Conservation (phyloP, 352 stramenopile species). For the Phytophthora agathidicida region DNA sequence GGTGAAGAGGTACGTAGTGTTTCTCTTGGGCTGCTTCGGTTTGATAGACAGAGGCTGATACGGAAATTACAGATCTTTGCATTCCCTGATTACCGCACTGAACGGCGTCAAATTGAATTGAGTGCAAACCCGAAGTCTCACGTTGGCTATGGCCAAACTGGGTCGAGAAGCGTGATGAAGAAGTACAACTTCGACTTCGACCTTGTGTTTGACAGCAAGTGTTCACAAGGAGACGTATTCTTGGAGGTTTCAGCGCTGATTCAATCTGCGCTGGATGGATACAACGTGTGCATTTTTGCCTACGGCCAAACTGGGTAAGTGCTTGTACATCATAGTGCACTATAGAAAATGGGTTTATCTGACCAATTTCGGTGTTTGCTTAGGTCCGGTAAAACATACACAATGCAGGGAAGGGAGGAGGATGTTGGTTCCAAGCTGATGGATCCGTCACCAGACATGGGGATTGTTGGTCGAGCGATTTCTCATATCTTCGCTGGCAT, state of each 20-base stretch:
- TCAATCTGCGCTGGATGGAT: constrained; percentile 95
- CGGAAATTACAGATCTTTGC: constrained; percentile 57
- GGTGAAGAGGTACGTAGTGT: constrained; percentile 50
- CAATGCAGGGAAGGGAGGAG: constrained; percentile 81
- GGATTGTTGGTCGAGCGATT: constrained; percentile 83
- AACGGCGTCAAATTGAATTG: constrained; percentile 78
- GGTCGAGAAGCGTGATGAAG: constrained; percentile 60
- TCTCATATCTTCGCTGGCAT: constrained; percentile 79
- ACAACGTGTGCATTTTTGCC: constrained; percentile 97
- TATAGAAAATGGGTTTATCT: too few species aligned
- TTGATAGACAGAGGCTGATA: neutral
- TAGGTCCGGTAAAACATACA: constrained; percentile 90
- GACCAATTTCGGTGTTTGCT: neutral
- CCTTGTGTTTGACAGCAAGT: constrained; percentile 94
- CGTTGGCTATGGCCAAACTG: constrained; percentile 74
- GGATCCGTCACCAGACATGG: constrained; percentile 62
- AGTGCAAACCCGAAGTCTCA: constrained; percentile 66
- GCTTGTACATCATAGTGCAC: too few species aligned
- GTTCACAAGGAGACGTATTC: constrained; percentile 97
- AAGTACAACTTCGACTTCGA: constrained; percentile 98
- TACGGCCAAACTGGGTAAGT: constrained; percentile 85
- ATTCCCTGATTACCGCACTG: constrained; percentile 73
- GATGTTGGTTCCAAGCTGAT: constrained; percentile 36
- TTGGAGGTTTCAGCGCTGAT: constrained; percentile 95
- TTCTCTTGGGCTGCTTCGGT: neutral